A percentile compares a stretch with the other conserved stretches of the same genome.
These are phyloP conservation scores for Candida sanyaensis DNA, from an alignment of 1,139 yeast genomes.

Conservation along the genomic window DNA sequence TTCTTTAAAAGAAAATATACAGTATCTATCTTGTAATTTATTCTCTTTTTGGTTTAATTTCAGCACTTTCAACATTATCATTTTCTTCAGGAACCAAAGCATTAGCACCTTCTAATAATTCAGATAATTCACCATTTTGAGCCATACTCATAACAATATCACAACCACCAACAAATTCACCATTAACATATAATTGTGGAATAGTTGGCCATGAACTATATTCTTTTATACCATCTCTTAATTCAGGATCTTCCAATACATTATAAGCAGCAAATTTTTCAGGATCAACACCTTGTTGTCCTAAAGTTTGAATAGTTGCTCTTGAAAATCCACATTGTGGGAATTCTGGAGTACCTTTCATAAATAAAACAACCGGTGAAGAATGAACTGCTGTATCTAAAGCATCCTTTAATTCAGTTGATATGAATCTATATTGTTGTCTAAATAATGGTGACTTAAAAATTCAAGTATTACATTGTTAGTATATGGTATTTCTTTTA, in stretches of 20 bases:
- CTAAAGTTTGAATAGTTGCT: conserved; percentile 89
- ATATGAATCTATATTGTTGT: conserved; percentile 50
- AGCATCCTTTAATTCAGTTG: conserved; percentile 79
- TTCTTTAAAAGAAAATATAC: not conserved
- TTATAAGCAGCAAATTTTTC: conserved; percentile 94
- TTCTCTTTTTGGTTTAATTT: conserved; percentile 35
- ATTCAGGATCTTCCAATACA: conserved; percentile 90
- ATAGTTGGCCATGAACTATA: conserved; percentile 95
- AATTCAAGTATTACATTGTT: conserved; percentile 1
- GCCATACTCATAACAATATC: conserved; percentile 94
- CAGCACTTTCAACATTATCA: conserved; percentile 33
- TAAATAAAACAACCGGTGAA: conserved; percentile 92
- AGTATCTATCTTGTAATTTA: not conserved
- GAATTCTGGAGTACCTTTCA: conserved; percentile 97
- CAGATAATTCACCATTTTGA: conserved; percentile 85
- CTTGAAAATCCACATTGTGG: conserved; percentile 98
- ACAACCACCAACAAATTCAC: conserved; percentile 96
- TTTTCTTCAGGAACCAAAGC: conserved; percentile 80
- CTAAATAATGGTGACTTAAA: conserved; percentile 7
- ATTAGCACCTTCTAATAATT: conserved; percentile 73
- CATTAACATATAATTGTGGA: conserved; percentile 69
- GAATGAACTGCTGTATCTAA: conserved; percentile 81
- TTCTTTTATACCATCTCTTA: conserved; percentile 93
- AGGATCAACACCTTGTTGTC: conserved; percentile 98
- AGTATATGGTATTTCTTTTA: not conserved